phyloP scores from a whole-genome alignment of 805 yeast species.

The Kazachstania africana region DNA sequence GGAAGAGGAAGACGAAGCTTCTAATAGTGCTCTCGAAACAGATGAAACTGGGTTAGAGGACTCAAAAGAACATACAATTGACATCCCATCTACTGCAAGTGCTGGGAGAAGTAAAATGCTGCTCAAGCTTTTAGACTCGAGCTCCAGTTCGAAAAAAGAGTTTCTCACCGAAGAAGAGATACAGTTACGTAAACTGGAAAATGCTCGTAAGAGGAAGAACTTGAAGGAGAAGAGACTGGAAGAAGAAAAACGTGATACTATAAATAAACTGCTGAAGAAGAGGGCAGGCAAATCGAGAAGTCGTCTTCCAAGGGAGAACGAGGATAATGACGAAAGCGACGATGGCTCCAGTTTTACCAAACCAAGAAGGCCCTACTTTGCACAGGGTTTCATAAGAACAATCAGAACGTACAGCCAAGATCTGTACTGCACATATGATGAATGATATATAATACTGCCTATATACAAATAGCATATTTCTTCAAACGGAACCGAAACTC shows the following conservation, averaged over 20 bases:
- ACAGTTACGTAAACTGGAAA: constrained; percentile 71
- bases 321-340: constrained; percentile 8
- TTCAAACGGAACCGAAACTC: no score
- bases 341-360: constrained; percentile 12
- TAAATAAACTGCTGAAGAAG: constrained; percentile 73
- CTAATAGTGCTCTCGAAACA: background rate
- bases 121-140: constrained; percentile 11
- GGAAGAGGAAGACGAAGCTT: constrained; percentile 8
- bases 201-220: constrained; percentile 79
- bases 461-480: no score
- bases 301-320: constrained; percentile 11
- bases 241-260: constrained; percentile 86
- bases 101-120: constrained; percentile 14
- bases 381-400: constrained; percentile 18
- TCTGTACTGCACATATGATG: constrained; percentile 6
- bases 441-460: no score
- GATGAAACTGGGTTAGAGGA: no score
- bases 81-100: no score
- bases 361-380: constrained; percentile 22
- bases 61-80: no score
- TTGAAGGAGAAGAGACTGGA: constrained; percentile 71
- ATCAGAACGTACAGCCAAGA: constrained; percentile 9
- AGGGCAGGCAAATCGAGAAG: constrained; percentile 64
- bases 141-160: constrained; percentile 34
- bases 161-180: constrained; percentile 80